Base-by-base conservation (phyloP, 371 early-diverging fungal genomes). In the Syncephalis fuscata region DNA sequence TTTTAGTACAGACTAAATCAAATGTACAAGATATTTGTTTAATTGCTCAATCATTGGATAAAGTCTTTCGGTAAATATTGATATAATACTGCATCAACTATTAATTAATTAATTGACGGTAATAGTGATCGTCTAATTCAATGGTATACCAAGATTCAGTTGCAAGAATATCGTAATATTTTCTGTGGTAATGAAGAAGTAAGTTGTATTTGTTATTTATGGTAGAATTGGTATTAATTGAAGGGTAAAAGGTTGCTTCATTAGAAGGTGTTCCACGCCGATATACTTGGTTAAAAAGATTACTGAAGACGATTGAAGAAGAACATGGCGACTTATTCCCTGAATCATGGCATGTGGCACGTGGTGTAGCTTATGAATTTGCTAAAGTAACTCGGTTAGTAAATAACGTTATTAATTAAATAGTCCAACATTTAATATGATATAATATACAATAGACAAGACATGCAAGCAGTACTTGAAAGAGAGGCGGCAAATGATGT, bases 271-370 rank as follows among this genome's bases (percentile, higher is more conserved):
- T 89, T 0, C 75, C 87, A 1, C 69, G 91, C 19, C 72, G 97
- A n/a, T 94, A 86, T 62, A 84, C 95, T 1, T 93, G 91, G 80
- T 60, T 96, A 37, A 85, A 89, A 53, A 75, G 94, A 27, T 62
- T 83, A 10, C 54, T 92, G 22, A 88, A 87, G 57, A 73, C 70
- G 4, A 80, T 76, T 54, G 86, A 89, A 52, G 92, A 92, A 9
- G 83, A 82, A 26, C 89, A 92, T 55, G 70, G 74, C 0, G 59
- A 63, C 1, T 69, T 89, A 7, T 94, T 96, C 50, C 92, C 92
- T 1, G 56, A 63, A 2, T 48, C 59, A 2, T 94, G 97, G 97
- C 65, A 73, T 21, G 70, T 86, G 1, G 21, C 27, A 11, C 37
- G 8, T 26, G 22, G 22, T 25, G n/a, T 48, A 10, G 40, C 15